phyloP scores from a whole-genome alignment of 768 basidiomycete genomes.

The Termitomyces sp. region DNA sequence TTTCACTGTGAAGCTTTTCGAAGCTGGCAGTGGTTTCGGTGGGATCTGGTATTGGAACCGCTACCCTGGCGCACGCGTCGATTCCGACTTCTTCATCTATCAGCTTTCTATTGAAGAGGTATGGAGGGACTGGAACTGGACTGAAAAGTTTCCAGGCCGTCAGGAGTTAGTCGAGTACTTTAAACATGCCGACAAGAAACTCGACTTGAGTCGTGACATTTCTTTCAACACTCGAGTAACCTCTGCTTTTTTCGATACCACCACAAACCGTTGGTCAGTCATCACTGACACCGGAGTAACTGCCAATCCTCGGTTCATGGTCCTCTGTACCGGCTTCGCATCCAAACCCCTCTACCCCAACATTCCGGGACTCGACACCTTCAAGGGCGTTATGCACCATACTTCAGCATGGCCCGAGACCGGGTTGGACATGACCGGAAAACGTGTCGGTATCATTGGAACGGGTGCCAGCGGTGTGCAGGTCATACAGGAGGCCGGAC shows the following conservation, averaged over 20 bases:
- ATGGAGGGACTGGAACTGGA: conserved; percentile 21
- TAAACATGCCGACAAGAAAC: conserved; percentile 16
- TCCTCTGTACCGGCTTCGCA: conserved; percentile 20
- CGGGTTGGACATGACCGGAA: conserved; percentile 15
- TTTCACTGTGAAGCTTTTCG: conserved; percentile 14
- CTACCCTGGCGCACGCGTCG: conserved; percentile 23
- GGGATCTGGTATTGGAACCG: conserved; percentile 23
- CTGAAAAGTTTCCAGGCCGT: conserved; percentile 12
- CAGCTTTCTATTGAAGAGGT: conserved; percentile 18
- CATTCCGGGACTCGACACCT: conserved; percentile 15
- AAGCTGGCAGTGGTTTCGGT: conserved; percentile 16
- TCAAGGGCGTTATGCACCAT: conserved; percentile 19
- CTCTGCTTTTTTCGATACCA: conserved; percentile 14
- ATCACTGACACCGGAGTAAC: conserved; percentile 13
- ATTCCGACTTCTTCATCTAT: conserved; percentile 19
- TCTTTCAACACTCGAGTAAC: conserved; percentile 18
- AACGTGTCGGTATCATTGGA: conserved; percentile 11
- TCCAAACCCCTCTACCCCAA: conserved; percentile 18
- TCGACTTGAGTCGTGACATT: conserved; percentile 17
- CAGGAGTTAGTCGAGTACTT: conserved; percentile 19
- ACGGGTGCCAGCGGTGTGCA: neutral
- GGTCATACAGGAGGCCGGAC: conserved; percentile 17
- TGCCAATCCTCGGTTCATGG: conserved; percentile 15
- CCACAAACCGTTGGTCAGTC: conserved; percentile 17
- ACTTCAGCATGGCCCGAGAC: conserved; percentile 18